These are phyloP conservation scores for Moricandia arvensis DNA, from an alignment of 345 rosid species.

Conservation along the genomic window DNA sequence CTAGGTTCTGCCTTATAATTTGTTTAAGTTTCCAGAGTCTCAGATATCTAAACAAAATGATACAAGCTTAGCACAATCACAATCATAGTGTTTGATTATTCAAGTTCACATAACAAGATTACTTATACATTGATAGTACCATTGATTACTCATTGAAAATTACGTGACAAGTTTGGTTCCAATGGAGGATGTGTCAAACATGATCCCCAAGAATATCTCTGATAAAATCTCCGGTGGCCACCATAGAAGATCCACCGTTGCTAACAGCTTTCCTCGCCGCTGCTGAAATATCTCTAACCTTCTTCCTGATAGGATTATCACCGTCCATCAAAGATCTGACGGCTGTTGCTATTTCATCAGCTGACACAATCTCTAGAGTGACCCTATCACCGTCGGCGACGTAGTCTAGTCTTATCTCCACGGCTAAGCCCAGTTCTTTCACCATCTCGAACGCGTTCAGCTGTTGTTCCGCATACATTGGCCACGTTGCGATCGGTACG, in stretches of 20 bases:
- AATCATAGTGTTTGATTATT: not conserved
- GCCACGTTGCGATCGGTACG: conserved; percentile 50
- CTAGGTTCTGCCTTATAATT: not conserved
- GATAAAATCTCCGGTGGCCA: conserved; percentile 35
- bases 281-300: conserved; percentile 38
- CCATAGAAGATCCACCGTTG: conserved; percentile 54
- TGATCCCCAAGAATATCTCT: conserved; percentile 31
- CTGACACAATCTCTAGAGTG: not conserved
- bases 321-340: conserved; percentile 45
- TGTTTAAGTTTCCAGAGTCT: too few relatives aligned
- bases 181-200: not conserved
- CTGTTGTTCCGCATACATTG: conserved; percentile 55
- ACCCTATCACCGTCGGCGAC: conserved; percentile 37
- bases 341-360: conserved; percentile 45
- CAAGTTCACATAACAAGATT: not conserved
- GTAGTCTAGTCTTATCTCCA: conserved; percentile 46
- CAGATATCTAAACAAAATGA: too few relatives aligned
- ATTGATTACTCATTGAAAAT: not conserved
- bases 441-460: conserved; percentile 49
- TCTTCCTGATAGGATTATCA: conserved; percentile 24
- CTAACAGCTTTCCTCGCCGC: conserved; percentile 35
- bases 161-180: not conserved
- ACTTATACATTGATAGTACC: not conserved
- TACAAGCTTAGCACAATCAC: too few relatives aligned
- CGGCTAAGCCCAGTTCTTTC: conserved; percentile 43